Evolutionary conservation across 805 yeast species (phyloP), one percentile per base, ranked within the genome.

Genomic region (Suhomyces kilbournensis): DNA sequence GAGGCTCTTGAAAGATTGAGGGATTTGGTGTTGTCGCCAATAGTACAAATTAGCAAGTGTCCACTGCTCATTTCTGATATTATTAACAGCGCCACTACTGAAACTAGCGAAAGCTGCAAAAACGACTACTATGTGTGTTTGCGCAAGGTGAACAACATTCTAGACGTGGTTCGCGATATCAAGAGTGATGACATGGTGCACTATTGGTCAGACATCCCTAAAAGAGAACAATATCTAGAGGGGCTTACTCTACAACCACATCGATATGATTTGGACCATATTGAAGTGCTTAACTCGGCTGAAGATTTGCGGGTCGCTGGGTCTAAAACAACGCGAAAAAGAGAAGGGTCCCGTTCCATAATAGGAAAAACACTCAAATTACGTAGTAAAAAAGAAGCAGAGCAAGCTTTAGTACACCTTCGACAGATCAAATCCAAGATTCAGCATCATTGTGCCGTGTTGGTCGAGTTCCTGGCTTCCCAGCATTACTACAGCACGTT

Each of bases 261-360:
- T 32, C 35, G 32, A 28, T 12, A 14, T 32, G 17, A 32, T 14
- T 10, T 19, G 9, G 9, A 10, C 8, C 17, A 35, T 8, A 38
- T 7, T 15, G 42, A 17, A 9, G 42, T 17, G n/a, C 23, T 38
- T 9, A 17, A 38, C 42, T 35, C 48, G 14, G 42, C 48, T 6
- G 43, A 46, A 14, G 48, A 46, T 46, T 17, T 46, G 17, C 42
- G 43, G 15, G n/a, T 30, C 9, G 14, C 20, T 42, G 50, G 50
- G 20, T 34, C 42, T 32, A 46, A 35, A 38, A 46, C 30, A 28
- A 12, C 32, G n/a, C 30, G 15, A 20, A 35, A 19, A 35, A 15
- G 10, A 35, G 40, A 6, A 35, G 20, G 15, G 17, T n/a, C 35
- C 35, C 35, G 35, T 32, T 7, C 35, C 17, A 5, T n/a, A n/a